Evolutionary conservation across 192 early-diverging fungal species (phyloP).

Genomic region (Glomus cerebriforme): DNA sequence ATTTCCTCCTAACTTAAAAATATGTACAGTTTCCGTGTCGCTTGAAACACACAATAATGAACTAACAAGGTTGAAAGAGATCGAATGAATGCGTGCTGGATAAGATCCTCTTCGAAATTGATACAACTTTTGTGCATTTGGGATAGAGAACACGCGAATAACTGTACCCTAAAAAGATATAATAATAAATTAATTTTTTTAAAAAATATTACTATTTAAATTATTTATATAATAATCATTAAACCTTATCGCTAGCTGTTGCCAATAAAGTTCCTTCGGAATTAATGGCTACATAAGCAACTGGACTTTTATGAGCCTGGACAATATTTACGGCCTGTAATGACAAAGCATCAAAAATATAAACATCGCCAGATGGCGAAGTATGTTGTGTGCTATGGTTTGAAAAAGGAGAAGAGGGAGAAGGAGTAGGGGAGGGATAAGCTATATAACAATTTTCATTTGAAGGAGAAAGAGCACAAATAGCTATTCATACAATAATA

Average conservation of each 20-base stretch:
- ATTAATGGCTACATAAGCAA: constrained; percentile 85
- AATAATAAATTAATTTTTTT: background rate
- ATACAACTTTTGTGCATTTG: constrained; percentile 80
- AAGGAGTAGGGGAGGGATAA: constrained; percentile 80
- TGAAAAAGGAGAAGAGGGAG: constrained; percentile 58
- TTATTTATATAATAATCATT: background rate
- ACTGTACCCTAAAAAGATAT: constrained; percentile 77
- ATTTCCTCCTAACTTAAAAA: constrained; percentile 68
- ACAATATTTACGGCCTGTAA: constrained; percentile 93
- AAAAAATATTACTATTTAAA: background rate
- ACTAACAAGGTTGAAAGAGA: constrained; percentile 79
- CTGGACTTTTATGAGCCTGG: constrained; percentile 91
- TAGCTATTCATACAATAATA: constrained; percentile 49
- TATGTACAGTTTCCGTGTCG: constrained; percentile 95
- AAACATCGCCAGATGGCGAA: constrained; percentile 75
- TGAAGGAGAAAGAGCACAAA: constrained; percentile 89
- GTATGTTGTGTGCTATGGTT: constrained; percentile 49
- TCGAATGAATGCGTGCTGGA: constrained; percentile 86
- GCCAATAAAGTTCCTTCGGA: constrained; percentile 92
- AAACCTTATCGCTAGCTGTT: constrained; percentile 93
- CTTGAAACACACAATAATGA: constrained; percentile 81
- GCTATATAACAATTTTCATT: constrained; percentile 95
- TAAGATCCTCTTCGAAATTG: constrained; percentile 96
- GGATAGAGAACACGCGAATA: constrained; percentile 91
- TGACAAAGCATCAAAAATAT: constrained; percentile 87